Conservation (phyloP, 768 basidiomycete species). For the Mycena epipterygia region DNA sequence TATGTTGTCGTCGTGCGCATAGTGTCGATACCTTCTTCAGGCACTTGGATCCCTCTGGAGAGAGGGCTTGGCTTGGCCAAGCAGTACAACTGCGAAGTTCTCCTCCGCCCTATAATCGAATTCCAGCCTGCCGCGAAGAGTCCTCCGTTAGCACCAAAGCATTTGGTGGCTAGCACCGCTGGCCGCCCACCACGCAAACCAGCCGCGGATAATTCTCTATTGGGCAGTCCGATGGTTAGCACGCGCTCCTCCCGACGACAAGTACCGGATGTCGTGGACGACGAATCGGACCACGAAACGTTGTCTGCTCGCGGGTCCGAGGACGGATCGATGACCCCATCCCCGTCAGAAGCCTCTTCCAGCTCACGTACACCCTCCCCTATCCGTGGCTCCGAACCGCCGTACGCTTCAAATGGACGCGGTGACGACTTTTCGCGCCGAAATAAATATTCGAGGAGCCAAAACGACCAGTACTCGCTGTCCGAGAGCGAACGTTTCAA, state of each 20-base stretch:
- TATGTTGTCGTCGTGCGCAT: slow-evolving; percentile 11
- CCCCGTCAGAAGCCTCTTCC: slow-evolving; percentile 86
- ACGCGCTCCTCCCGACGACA: slow-evolving; percentile 76
- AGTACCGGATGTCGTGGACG: slow-evolving; percentile 59
- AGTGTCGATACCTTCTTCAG: slow-evolving; percentile 54
- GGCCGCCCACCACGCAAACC: slow-evolving; percentile 63
- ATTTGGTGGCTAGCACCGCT: slow-evolving; percentile 82
- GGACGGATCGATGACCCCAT: slow-evolving; percentile 92
- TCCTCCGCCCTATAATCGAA: slow-evolving; percentile 94
- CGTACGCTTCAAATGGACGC: slow-evolving; percentile 57
- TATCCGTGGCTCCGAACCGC: slow-evolving; percentile 70
- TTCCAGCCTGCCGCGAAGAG: slow-evolving; percentile 92
- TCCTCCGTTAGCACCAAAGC: slow-evolving; percentile 96
- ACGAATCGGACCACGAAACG: slow-evolving; percentile 73
- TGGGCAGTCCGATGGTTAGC: slow-evolving; percentile 54
- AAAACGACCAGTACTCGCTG: slow-evolving; percentile 55
- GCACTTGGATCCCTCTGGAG: slow-evolving; percentile 98
- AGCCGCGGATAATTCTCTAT: slow-evolving; percentile 51
- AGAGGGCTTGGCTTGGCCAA: slow-evolving; percentile 87
- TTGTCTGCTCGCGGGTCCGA: slow-evolving; percentile 83
- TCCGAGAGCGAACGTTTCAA: slow-evolving; percentile 58
- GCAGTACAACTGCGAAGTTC: slow-evolving; percentile 92
- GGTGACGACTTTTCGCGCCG: slow-evolving; percentile 53
- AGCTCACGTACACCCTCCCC: slow-evolving; percentile 96
- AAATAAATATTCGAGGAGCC: slow-evolving; percentile 62